Conservation (phyloP, 2,329 filamentous ascomycete species). For the Orbilia javanica region DNA sequence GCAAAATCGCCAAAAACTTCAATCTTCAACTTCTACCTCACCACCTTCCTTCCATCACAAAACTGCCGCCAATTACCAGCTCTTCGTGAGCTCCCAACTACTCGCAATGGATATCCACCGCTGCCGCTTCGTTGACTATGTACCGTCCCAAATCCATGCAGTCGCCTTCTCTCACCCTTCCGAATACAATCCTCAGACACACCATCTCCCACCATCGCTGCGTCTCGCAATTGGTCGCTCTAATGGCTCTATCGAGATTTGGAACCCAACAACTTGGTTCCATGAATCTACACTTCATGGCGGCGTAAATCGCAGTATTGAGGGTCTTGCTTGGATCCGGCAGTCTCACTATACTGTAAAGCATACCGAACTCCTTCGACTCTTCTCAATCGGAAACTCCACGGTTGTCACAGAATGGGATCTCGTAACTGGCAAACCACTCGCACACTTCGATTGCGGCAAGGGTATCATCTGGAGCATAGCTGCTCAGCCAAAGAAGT, state of each 20-base stretch:
- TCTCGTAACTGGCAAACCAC: conserved; percentile 80
- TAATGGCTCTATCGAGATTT: conserved; percentile 97
- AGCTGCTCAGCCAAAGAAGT: conserved; percentile 78
- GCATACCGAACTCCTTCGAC: conserved; percentile 72
- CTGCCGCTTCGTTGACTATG: conserved; percentile 93
- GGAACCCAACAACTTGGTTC: conserved; percentile 89
- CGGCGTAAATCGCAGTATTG: conserved; percentile 85
- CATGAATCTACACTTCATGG: conserved; percentile 89
- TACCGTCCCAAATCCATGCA: conserved; percentile 90
- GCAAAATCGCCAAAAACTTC: conserved; percentile 40
- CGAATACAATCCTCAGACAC: conserved; percentile 67
- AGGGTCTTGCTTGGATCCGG: conserved; percentile 91
- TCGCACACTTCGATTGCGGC: conserved; percentile 87
- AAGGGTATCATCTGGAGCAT: conserved; percentile 98
- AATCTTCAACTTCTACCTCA: conserved; percentile 7
- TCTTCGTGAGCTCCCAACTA: conserved; percentile 38
- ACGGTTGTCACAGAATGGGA: conserved; percentile 96
- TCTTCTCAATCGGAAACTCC: conserved; percentile 97
- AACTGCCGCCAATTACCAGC: conserved; percentile 4
- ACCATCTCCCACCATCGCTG: conserved; percentile 71
- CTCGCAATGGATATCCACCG: conserved; percentile 92
- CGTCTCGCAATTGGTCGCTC: conserved; percentile 89
- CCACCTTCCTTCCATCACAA: conserved; percentile 14
- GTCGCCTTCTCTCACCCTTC: conserved; percentile 89
- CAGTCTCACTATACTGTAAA: conserved; percentile 82